Percentiles rank a stretch among this genome's conserved stretches.
Evolutionary conservation across 139 green algal species (phyloP).

Genomic region (Eudorina sp.): DNA sequence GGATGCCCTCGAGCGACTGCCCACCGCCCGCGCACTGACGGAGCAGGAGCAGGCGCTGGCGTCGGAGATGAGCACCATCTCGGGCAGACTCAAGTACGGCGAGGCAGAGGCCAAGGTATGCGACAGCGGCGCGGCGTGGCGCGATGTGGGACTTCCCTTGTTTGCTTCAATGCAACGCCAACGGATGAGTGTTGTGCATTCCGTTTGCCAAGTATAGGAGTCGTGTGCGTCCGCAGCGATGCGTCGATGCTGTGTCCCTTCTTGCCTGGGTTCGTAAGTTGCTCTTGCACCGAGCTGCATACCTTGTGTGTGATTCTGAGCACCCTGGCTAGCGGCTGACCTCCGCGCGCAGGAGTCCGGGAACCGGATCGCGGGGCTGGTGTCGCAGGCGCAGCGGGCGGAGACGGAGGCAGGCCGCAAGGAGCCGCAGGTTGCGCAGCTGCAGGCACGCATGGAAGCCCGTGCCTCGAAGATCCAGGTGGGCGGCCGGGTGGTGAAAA

Average conservation of each 20-base stretch:
- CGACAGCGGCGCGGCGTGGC: too few species aligned
- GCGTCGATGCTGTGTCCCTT: too few species aligned
- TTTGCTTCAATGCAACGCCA: too few species aligned
- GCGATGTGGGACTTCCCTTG: too few species aligned
- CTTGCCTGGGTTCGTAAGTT: too few species aligned
- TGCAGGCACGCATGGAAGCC: constrained; percentile 62
- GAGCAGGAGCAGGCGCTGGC: constrained; percentile 54
- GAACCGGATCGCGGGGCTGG: neutral
- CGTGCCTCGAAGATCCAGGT: constrained; percentile 58
- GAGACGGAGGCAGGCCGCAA: constrained; percentile 37
- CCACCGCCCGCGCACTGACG: constrained; percentile 38
- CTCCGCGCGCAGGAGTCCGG: constrained; percentile 11
- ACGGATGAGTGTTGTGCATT: too few species aligned
- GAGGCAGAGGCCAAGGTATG: constrained; percentile 62
- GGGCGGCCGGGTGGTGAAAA: neutral
- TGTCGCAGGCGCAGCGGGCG: neutral
- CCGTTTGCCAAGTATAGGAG: too few species aligned
- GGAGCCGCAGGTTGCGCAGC: constrained; percentile 48
- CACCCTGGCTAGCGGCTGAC: too few species aligned
- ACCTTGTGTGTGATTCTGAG: too few species aligned
- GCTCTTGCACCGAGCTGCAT: too few species aligned
- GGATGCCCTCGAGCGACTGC: constrained; percentile 53
- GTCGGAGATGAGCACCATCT: constrained; percentile 50
- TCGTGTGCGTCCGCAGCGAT: too few species aligned
- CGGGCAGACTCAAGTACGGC: constrained; percentile 59